A percentile compares a stretch with the other conserved stretches of the same genome.
These are phyloP conservation scores for Ophiostoma novo-ulmi DNA, from an alignment of 2,329 filamentous ascomycete species.

Conservation along the genomic window DNA sequence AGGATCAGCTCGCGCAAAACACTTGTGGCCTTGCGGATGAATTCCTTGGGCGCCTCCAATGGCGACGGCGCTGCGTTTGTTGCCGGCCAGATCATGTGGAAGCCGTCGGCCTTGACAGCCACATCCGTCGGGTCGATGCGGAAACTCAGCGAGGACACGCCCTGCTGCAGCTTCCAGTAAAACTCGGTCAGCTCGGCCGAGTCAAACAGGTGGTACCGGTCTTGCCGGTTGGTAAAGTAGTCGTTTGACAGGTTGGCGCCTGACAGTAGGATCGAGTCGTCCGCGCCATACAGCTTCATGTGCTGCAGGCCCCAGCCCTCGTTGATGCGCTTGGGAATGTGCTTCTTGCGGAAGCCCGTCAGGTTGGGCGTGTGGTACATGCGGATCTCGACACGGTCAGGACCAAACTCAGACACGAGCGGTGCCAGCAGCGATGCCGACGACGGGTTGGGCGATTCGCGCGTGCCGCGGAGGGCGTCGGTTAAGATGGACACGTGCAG, in stretches of 20 bases:
- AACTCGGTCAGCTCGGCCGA: slow-evolving; percentile 76
- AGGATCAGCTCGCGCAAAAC: slow-evolving; percentile 63
- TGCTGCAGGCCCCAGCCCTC: slow-evolving; percentile 98
- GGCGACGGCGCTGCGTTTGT: slow-evolving; percentile 72
- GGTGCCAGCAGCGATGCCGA: slow-evolving; percentile 83
- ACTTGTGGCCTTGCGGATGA: slow-evolving; percentile 63
- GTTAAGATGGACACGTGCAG: slow-evolving; percentile 85
- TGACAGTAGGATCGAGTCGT: slow-evolving; percentile 92
- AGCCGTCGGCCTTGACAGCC: slow-evolving; percentile 31
- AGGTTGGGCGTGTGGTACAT: slow-evolving; percentile 99
- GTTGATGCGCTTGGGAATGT: slow-evolving; percentile 85
- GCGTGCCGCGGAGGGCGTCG: slow-evolving; percentile 83
- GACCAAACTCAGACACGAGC: slow-evolving; percentile 76
- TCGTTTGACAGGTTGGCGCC: slow-evolving; percentile 88
- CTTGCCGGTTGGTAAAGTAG: slow-evolving; percentile 94
- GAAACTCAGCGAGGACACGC: slow-evolving; percentile 77
- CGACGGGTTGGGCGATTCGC: slow-evolving; percentile 79
- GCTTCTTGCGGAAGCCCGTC: slow-evolving; percentile 75
- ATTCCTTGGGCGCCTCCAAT: slow-evolving; percentile 61
- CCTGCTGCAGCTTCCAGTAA: slow-evolving; percentile 71
- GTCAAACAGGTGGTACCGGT: slow-evolving; percentile 87
- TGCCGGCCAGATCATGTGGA: slow-evolving; percentile 65
- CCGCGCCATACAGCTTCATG: slow-evolving; percentile 96
- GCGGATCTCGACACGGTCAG: slow-evolving; percentile 79
- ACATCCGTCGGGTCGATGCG: slow-evolving; percentile 58